Conservation (phyloP, 331 rosid species). For the Quercus lobata region DNA sequence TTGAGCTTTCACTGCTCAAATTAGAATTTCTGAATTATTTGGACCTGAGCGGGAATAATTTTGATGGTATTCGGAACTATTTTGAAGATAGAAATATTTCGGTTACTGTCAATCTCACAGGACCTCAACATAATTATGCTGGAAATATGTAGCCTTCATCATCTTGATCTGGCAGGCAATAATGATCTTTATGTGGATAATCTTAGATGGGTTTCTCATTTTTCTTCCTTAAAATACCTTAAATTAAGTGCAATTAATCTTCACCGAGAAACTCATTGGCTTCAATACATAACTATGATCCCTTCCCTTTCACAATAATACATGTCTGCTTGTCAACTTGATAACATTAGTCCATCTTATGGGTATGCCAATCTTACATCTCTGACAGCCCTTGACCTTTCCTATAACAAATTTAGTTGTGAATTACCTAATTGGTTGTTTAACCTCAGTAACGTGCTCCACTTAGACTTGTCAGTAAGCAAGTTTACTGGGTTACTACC, state of each 20-base stretch:
- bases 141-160: neutral
- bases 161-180: neutral
- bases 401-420: neutral
- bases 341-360: neutral
- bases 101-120: too few relatives aligned
- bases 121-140: neutral
- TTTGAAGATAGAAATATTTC: too few relatives aligned
- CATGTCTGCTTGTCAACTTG: neutral
- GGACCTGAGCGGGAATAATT: too few relatives aligned
- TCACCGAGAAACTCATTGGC: too few relatives aligned
- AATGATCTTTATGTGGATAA: neutral
- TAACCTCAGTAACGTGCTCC: neutral
- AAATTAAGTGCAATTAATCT: neutral
- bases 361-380: constrained; percentile 9
- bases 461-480: neutral
- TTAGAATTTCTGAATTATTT: too few relatives aligned
- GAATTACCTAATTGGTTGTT: neutral
- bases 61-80: too few relatives aligned
- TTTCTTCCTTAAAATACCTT: neutral
- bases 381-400: neutral
- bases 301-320: too few relatives aligned
- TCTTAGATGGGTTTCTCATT: neutral
- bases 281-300: too few relatives aligned
- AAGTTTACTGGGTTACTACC: neutral
- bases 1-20: too few relatives aligned